Conservation (phyloP, 2,329 filamentous ascomycete species). For the Hymenoscyphus fructigenus region DNA sequence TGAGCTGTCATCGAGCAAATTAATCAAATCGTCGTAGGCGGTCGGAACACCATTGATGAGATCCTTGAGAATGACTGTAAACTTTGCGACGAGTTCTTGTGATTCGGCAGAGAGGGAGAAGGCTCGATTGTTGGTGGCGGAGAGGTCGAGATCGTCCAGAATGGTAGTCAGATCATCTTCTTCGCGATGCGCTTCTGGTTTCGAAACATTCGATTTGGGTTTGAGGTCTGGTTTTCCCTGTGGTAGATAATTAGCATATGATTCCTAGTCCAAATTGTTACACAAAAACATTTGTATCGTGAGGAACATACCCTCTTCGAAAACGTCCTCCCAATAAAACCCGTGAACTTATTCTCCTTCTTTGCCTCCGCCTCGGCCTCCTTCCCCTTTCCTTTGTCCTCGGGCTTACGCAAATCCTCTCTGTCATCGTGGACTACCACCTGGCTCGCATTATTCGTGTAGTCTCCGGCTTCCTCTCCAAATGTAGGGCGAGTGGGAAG, state of each 20-base stretch:
- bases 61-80: conserved; percentile 90
- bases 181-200: conserved; percentile 49
- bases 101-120: conserved; percentile 84
- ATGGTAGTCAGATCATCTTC: conserved; percentile 73
- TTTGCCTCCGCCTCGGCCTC: conserved; percentile 35
- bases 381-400: conserved; percentile 23
- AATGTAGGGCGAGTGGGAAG: conserved; percentile 43
- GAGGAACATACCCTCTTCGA: conserved; percentile 24
- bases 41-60: conserved; percentile 90
- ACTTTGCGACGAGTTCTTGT: conserved; percentile 75
- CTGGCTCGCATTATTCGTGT: conserved; percentile 29
- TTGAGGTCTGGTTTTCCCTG: conserved; percentile 39
- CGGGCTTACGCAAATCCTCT: conserved; percentile 5
- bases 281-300: neutral
- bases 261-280: neutral
- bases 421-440: conserved; percentile 45
- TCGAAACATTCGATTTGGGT: conserved; percentile 40
- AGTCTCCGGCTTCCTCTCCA: conserved; percentile 27
- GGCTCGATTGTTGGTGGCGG: conserved; percentile 80
- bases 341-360: conserved; percentile 41
- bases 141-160: conserved; percentile 80
- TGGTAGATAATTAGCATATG: conserved; percentile 18
- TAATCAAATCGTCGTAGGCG: conserved; percentile 82
- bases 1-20: conserved; percentile 60
- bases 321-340: conserved; percentile 36